Conservation (phyloP, 208 protist species). For the Trypanosoma rangeli region DNA sequence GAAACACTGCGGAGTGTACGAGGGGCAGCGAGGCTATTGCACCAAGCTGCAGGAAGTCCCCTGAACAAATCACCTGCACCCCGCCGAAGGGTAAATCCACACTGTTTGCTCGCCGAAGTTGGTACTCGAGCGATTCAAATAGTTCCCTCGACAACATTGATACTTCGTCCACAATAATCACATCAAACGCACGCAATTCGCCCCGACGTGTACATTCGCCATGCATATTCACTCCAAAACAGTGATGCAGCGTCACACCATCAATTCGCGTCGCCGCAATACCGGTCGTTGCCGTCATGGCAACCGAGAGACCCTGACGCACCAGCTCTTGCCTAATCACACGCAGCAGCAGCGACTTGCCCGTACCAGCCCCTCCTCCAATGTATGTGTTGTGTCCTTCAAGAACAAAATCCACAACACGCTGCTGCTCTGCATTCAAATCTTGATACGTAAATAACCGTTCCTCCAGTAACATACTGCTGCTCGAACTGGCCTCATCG, state of each 20-base stretch:
- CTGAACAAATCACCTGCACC: slow-evolving; percentile 90
- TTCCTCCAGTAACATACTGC: slow-evolving; percentile 30
- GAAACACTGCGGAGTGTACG: slow-evolving; percentile 71
- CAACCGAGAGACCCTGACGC: slow-evolving; percentile 62
- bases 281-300: slow-evolving; percentile 84
- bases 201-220: slow-evolving; percentile 68
- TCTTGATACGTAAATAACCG: slow-evolving; percentile 58
- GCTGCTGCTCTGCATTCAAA: slow-evolving; percentile 82
- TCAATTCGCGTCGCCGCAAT: slow-evolving; percentile 78
- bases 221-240: slow-evolving; percentile 79
- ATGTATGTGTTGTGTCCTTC: slow-evolving; percentile 85
- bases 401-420: slow-evolving; percentile 70
- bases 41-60: slow-evolving; percentile 92
- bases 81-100: slow-evolving; percentile 88
- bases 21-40: slow-evolving; percentile 63
- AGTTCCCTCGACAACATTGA: slow-evolving; percentile 85
- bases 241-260: slow-evolving; percentile 88
- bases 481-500: neutral
- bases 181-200: slow-evolving; percentile 76
- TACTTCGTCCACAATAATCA: slow-evolving; percentile 93
- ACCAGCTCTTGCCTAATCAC: slow-evolving; percentile 71
- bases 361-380: slow-evolving; percentile 86
- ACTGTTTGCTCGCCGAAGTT: slow-evolving; percentile 76
- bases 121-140: slow-evolving; percentile 80
- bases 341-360: slow-evolving; percentile 87